These are phyloP conservation scores for Penicillium fuscoglaucum DNA, from an alignment of 2,329 filamentous ascomycete species.

Conservation along the genomic window DNA sequence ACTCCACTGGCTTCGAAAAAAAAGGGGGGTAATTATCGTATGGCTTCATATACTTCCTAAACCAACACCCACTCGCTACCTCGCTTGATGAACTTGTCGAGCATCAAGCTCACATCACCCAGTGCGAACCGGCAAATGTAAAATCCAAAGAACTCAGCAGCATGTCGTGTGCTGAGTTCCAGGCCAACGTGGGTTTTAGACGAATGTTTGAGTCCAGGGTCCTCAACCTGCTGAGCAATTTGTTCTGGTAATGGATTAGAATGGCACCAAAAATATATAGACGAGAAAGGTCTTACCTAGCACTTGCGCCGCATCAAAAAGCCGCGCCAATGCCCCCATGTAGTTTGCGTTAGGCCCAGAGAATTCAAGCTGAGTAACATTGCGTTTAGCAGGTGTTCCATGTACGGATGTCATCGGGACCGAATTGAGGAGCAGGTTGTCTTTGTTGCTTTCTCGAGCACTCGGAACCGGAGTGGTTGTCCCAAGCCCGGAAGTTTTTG, in stretches of 20 bases:
- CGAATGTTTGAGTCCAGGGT: slow-evolving; percentile 86
- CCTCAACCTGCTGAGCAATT: slow-evolving; percentile 93
- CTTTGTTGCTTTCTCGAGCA: slow-evolving; percentile 54
- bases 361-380: slow-evolving; percentile 68
- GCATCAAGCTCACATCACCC: slow-evolving; percentile 74
- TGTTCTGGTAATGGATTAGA: slow-evolving; percentile 62
- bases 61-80: slow-evolving; percentile 89
- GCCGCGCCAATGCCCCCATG: slow-evolving; percentile 82
- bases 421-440: slow-evolving; percentile 67
- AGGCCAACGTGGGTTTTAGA: slow-evolving; percentile 94
- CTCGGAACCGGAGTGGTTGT: slow-evolving; percentile 35
- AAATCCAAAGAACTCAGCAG: slow-evolving; percentile 96
- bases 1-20: not conserved
- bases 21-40: not conserved
- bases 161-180: slow-evolving; percentile 88
- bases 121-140: slow-evolving; percentile 96
- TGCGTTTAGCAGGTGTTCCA: slow-evolving; percentile 68
- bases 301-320: slow-evolving; percentile 91
- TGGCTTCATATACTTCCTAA: slow-evolving; percentile 32
- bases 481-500: slow-evolving; percentile 77
- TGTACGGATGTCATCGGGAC: slow-evolving; percentile 70
- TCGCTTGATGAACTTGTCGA: slow-evolving; percentile 97
- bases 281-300: slow-evolving; percentile 63
- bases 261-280: not conserved
- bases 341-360: slow-evolving; percentile 84